Evolutionary conservation across 1,284 basidiomycete species (phyloP), one percentile per base, ranked within the genome.

Genomic region (Trametes hirsuta): DNA sequence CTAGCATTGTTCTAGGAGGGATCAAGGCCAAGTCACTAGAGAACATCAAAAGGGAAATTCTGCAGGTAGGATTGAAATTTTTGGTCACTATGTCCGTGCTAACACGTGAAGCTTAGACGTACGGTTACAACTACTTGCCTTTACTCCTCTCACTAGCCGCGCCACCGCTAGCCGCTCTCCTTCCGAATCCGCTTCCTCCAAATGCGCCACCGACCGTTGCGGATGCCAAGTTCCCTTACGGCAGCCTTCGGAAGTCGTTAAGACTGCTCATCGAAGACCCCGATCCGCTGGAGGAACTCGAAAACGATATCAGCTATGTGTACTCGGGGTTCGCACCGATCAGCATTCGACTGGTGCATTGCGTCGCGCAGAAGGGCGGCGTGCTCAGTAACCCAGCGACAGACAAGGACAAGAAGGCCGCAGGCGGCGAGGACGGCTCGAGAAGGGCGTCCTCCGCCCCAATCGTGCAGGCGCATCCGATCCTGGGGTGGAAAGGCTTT

Each of bases 291-390:
- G 90, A 89, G 64, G 90, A 90, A 70, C 81, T 90, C 37, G 95
- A 97, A 67, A 92, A 92, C 70, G 97, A 99, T 74, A 92, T 98
- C 70, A 90, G 93, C 61, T 99, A 94, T 75, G 93, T 94, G 40
- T 99, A 98, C 78, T 97, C 95, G 1, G 97, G 97, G 9, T 99
- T 96, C 74, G 96, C 97, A 2, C 97, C 97, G 11, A 85, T 98
- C 63, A 94, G 91, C 69, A 77, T 98, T 6, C 87, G 97, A 11
- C 82, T 99, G 2, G 90, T 98, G 6, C 97, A 99, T 75, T 97
- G 93, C 68, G 85, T 96, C 24, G 88, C 90, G 48, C 91, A 97
- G 79, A 95, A 95, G 74, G 91, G 91, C 53, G 91, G 92, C 2
- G 88, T 98, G 30, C 77, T 96, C 59, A 90, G 87, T 69, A 91